phyloP scores from a whole-genome alignment of 768 basidiomycete genomes.

The Artomyces pyxidatus region DNA sequence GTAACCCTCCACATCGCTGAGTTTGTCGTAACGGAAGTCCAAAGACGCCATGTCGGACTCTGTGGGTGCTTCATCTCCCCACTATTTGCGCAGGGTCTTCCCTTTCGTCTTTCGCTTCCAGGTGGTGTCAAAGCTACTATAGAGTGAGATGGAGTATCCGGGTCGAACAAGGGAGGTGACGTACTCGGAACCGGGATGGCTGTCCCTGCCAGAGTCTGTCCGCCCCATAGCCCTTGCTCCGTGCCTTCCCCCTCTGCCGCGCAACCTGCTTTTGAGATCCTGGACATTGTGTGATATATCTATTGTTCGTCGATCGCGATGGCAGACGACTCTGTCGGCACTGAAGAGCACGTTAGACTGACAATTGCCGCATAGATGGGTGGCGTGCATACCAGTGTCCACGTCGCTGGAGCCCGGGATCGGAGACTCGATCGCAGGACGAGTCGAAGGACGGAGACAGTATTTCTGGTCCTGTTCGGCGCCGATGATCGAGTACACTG shows the following conservation, averaged over 20 bases:
- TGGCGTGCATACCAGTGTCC: constrained; percentile 40
- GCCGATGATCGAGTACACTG: background rate
- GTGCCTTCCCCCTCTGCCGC: constrained; percentile 61
- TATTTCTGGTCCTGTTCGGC: constrained; percentile 64
- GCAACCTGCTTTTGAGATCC: constrained; percentile 77
- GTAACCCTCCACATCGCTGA: constrained; percentile 21
- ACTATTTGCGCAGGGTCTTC: constrained; percentile 78
- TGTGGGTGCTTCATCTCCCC: constrained; percentile 77
- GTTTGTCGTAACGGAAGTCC: constrained; percentile 71
- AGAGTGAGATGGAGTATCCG: background rate
- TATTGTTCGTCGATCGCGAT: constrained; percentile 72
- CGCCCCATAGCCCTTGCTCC: constrained; percentile 42
- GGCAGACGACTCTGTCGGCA: constrained; percentile 41
- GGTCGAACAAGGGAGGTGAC: constrained; percentile 22
- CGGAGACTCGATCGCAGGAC: constrained; percentile 30
- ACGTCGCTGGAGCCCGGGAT: constrained; percentile 51
- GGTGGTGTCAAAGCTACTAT: constrained; percentile 47
- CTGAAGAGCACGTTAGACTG: constrained; percentile 22
- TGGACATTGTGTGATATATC: constrained; percentile 89
- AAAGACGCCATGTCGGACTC: constrained; percentile 89
- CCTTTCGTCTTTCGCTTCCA: constrained; percentile 44
- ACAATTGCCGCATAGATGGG: background rate
- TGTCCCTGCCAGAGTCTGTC: constrained; percentile 47
- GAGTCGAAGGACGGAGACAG: constrained; percentile 39
- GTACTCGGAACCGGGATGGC: constrained; percentile 64